Base-by-base conservation (phyloP, 768 basidiomycete species). In the Hericium rajendrae region DNA sequence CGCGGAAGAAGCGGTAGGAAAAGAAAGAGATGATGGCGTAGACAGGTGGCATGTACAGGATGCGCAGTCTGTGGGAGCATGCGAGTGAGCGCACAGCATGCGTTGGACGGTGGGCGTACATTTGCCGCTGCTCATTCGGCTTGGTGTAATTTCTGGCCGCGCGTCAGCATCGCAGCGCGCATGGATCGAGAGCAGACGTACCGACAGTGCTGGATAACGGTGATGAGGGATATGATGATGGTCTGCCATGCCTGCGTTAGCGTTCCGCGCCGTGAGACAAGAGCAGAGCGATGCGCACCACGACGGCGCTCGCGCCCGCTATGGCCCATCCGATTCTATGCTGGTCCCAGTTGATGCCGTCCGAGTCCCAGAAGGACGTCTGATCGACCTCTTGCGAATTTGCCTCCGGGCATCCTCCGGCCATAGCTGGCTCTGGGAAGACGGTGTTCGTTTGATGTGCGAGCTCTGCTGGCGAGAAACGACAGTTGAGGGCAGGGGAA, bases 11-110 rank as follows among this genome's bases (percentile, higher is more conserved):
- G 1, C 91, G 82, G 65, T 90, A 94, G 26, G 88, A 88, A 63
- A 89, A 80, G 73, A 94, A 94, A 1, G 89, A 90, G 51, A 94
- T 81, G 60, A 92, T 72, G 26, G 85, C 85, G 68, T 88, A 92
- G 46, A 92, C 76, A 1, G 83, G 80, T 2, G 91, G 90, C 89
- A 93, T 88, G 64, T 89, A 90, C 60, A 92, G 66, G 49, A 92
- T 82, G 57, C 90, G 83, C n/a, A 91, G 64, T 57, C 86, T 89
- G 65, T 13, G 41, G 12, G 26, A 52, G n/a, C 46, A 2, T 8
- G 24, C 48, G 38, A 22, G 51, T 58, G 13, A 22, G 22, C 10
- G 18, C 15, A 16, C 51, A 2, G 50, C 41, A 18, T 28, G 2
- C 37, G 51, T 40, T 38, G 48, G 22, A 24, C 51, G 43, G 46